A percentile compares a stretch with the other conserved stretches of the same genome.
These are phyloP conservation scores for Helminthosporium solani DNA, from an alignment of 2,329 filamentous ascomycete species.

Conservation along the genomic window DNA sequence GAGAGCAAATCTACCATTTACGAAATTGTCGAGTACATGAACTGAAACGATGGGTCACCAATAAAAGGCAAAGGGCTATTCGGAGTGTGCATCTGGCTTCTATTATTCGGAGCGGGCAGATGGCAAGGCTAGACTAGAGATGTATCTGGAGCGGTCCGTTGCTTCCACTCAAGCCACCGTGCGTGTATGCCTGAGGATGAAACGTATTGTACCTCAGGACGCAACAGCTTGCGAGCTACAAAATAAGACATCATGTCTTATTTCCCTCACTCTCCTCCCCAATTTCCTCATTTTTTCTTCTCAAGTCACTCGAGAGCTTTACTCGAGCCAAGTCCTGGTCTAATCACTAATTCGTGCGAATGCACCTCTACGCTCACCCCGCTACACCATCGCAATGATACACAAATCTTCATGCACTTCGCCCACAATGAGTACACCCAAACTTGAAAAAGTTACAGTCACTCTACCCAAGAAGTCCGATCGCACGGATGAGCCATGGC, in stretches of 20 bases:
- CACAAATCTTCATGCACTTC: constrained; percentile 22
- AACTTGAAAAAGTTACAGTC: constrained; percentile 31
- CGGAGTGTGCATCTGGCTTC: neutral
- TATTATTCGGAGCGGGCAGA: too few species aligned
- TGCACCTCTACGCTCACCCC: constrained; percentile 20
- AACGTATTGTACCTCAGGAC: constrained; percentile 35
- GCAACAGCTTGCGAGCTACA: constrained; percentile 11
- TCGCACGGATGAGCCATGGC: constrained; percentile 37
- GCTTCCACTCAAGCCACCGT: too few species aligned
- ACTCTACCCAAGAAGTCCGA: constrained; percentile 30
- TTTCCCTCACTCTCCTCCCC: constrained; percentile 5
- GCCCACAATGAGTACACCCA: constrained; percentile 27
- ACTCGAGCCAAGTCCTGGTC: neutral
- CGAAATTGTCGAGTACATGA: too few species aligned
- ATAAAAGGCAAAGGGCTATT: too few species aligned
- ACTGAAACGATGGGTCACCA: too few species aligned
- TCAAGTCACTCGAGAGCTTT: constrained; percentile 14
- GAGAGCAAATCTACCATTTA: too few species aligned
- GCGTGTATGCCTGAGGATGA: constrained; percentile 25
- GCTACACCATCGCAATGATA: constrained; percentile 6
- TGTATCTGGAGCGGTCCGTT: too few species aligned
- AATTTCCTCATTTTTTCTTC: constrained; percentile 2
- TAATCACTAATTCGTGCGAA: neutral
- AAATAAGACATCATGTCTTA: constrained; percentile 26
- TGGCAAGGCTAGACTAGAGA: too few species aligned